These are phyloP conservation scores for Xylaria sp. DNA, from an alignment of 2,329 filamentous ascomycete genomes.

Conservation along the genomic window DNA sequence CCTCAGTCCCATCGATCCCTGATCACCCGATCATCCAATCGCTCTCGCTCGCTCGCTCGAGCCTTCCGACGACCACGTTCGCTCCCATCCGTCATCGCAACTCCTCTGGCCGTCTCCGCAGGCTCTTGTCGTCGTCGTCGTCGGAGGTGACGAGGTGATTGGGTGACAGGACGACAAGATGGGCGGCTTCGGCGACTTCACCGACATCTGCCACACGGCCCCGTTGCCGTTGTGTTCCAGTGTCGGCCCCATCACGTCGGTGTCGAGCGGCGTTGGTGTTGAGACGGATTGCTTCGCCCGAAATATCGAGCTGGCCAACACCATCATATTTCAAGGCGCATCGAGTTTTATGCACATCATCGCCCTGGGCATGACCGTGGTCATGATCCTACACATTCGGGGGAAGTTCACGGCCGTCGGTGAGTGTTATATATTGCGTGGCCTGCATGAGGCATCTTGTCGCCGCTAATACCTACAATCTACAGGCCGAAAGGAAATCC, in stretches of 20 bases:
- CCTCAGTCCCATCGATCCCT: not conserved
- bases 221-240: constrained; percentile 85
- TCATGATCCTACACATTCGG: constrained; percentile 96
- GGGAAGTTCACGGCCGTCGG: constrained; percentile 98
- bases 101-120: not conserved
- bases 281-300: constrained; percentile 90
- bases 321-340: constrained; percentile 95
- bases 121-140: constrained; percentile 9
- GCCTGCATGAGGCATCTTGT: not conserved
- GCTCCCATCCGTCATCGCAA: not conserved
- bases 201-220: constrained; percentile 80
- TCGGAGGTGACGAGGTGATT: no score
- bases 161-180: constrained; percentile 49
- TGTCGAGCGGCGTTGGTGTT: constrained; percentile 73
- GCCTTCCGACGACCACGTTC: not conserved
- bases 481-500: constrained; percentile 67
- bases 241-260: constrained; percentile 73
- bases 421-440: constrained; percentile 47
- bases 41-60: not conserved
- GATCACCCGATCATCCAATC: not conserved
- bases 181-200: constrained; percentile 93
- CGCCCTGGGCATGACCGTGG: constrained; percentile 87
- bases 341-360: constrained; percentile 90
- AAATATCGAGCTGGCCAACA: constrained; percentile 95
- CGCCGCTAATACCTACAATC: constrained; percentile 19